Percentiles rank a stretch among this genome's conserved stretches.
Evolutionary conservation across 2,329 filamentous ascomycete species (phyloP).

Genomic region (Fusarium denticulatum): DNA sequence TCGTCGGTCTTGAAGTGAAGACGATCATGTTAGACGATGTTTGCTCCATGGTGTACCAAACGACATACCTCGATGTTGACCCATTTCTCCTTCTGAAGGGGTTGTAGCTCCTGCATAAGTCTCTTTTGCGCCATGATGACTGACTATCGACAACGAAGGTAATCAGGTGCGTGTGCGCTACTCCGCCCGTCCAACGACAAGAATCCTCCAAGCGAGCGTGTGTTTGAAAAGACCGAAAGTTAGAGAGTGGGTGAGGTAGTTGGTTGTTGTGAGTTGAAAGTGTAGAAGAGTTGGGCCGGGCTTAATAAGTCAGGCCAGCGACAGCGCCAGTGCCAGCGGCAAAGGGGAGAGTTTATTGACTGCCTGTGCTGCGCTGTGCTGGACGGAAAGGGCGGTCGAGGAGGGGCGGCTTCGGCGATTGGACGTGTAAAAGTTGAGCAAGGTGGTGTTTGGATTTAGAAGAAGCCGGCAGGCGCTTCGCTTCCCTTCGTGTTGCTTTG

Average conservation of each 20-base stretch:
- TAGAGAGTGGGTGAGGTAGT: not conserved
- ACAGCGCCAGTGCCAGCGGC: constrained; percentile 31
- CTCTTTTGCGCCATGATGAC: constrained; percentile 70
- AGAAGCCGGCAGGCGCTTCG: constrained; percentile 16
- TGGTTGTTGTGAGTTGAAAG: constrained; percentile 14
- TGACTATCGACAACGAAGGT: not conserved
- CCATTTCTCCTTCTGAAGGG: constrained; percentile 90
- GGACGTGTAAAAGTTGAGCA: constrained; percentile 7
- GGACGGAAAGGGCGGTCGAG: constrained; percentile 43
- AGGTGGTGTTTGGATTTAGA: constrained; percentile 4
- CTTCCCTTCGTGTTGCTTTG: constrained; percentile 6
- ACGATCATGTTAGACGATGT: constrained; percentile 13
- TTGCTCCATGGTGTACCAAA: not conserved
- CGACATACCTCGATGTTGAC: constrained; percentile 82
- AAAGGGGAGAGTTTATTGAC: constrained; percentile 12
- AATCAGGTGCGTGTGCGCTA: not conserved
- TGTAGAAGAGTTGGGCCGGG: constrained; percentile 26
- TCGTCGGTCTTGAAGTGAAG: constrained; percentile 72
- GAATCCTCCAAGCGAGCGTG: constrained; percentile 12
- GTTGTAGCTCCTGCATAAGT: constrained; percentile 87
- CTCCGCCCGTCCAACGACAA: not conserved
- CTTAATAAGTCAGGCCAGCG: constrained; percentile 39
- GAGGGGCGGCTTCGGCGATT: constrained; percentile 34
- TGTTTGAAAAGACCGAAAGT: not conserved
- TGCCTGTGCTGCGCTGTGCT: not conserved